Evolutionary conservation across 1,139 yeast genomes (phyloP).

Genomic region (Blastobotrys capitulatus): DNA sequence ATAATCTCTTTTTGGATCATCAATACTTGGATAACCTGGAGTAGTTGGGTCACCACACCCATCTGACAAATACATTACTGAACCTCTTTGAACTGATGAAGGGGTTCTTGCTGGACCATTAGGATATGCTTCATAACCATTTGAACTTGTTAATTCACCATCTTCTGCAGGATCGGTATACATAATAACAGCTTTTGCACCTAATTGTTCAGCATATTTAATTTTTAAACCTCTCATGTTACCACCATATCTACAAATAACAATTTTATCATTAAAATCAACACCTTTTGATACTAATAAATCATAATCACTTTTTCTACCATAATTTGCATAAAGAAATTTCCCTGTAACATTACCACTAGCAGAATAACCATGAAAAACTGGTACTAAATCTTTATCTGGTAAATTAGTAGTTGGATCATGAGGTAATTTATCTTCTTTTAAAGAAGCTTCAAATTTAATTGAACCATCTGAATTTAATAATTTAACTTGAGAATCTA

Average conservation of each 20-base stretch:
- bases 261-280: constrained; percentile 48
- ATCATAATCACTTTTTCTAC: constrained; percentile 51
- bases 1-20: constrained; percentile 40
- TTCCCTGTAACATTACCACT: constrained; percentile 58
- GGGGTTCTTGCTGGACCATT: constrained; percentile 67
- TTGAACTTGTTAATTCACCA: constrained; percentile 39
- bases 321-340: constrained; percentile 57
- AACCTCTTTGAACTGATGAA: constrained; percentile 72
- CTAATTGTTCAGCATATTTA: constrained; percentile 59
- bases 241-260: constrained; percentile 53
- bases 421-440: constrained; percentile 65
- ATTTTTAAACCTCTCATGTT: constrained; percentile 64
- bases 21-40: constrained; percentile 70
- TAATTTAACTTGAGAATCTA: constrained; percentile 46
- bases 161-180: constrained; percentile 69
- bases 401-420: constrained; percentile 61
- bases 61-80: constrained; percentile 70
- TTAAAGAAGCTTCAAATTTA: constrained; percentile 56
- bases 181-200: constrained; percentile 54
- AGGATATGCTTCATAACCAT: constrained; percentile 57
- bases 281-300: constrained; percentile 42
- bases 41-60: constrained; percentile 89
- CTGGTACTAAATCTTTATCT: constrained; percentile 43
- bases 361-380: constrained; percentile 67
- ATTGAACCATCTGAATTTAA: constrained; percentile 35